phyloP scores from a whole-genome alignment of 2,329 filamentous ascomycete genomes.

The Bipolaris zeicola region DNA sequence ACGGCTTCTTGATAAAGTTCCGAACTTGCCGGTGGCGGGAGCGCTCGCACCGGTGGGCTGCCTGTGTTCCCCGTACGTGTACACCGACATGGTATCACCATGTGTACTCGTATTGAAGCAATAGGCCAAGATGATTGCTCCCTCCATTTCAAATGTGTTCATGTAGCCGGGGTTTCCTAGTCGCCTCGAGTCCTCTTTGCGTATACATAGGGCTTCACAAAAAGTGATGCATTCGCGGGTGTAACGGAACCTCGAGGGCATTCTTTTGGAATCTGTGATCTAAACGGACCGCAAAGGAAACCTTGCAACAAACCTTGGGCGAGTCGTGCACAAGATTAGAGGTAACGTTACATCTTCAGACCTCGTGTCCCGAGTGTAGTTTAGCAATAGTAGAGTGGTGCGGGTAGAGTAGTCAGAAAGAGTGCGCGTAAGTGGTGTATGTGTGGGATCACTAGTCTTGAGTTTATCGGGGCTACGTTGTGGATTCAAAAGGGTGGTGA shows the following conservation, averaged over 20 bases:
- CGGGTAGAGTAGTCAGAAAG: neutral
- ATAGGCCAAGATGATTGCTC: constrained; percentile 4
- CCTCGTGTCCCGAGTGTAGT: neutral
- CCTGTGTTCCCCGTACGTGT: constrained; percentile 7
- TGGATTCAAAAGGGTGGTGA: neutral
- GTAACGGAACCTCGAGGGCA: constrained; percentile 12
- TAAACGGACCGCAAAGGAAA: neutral
- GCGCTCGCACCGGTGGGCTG: constrained; percentile 8
- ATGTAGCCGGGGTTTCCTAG: constrained; percentile 3
- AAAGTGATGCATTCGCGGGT: constrained; percentile 7
- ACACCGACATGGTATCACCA: constrained; percentile 10
- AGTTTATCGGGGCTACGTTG: neutral
- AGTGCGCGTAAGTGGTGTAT: neutral
- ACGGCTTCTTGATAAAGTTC: constrained; percentile 7
- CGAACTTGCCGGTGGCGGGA: constrained; percentile 18
- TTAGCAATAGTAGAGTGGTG: neutral
- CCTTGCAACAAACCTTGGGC: neutral
- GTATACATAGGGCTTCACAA: constrained; percentile 6
- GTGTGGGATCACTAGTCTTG: neutral
- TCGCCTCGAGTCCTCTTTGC: constrained; percentile 9
- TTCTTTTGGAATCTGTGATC: constrained; percentile 8
- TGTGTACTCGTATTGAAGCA: constrained; percentile 7
- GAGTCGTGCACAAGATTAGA: constrained; percentile 6
- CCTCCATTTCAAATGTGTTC: neutral
- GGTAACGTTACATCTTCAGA: constrained; percentile 9